These are phyloP conservation scores for Stevia rebaudiana DNA, from an alignment of 140 eudicot species.

Conservation along the genomic window DNA sequence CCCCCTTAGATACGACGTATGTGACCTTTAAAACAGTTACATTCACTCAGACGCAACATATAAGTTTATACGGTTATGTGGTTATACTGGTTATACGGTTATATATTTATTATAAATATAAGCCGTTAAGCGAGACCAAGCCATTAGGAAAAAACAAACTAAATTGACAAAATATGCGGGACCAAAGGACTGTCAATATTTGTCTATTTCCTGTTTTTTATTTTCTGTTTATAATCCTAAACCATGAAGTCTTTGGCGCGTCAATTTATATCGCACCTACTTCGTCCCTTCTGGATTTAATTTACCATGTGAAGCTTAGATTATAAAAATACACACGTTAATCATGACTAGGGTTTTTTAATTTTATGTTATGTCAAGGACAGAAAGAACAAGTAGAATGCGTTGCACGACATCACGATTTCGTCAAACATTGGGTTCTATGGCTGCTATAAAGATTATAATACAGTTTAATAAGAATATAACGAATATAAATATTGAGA, in stretches of 20 bases:
- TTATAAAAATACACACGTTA: neutral
- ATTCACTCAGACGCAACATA: too few relatives aligned
- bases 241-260: conserved; percentile 18
- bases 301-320: conserved; percentile 9
- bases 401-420: conserved; percentile 16
- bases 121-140: conserved; percentile 19
- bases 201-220: neutral
- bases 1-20: too few relatives aligned
- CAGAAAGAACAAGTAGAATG: neutral
- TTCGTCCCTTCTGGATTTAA: neutral
- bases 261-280: conserved; percentile 10
- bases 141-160: too few relatives aligned
- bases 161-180: too few relatives aligned
- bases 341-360: neutral
- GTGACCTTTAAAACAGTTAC: too few relatives aligned
- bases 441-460: conserved; percentile 11
- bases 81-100: too few relatives aligned
- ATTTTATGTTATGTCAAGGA: neutral
- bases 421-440: conserved; percentile 14
- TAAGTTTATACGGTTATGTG: too few relatives aligned
- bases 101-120: too few relatives aligned
- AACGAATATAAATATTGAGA: neutral
- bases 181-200: neutral
- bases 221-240: neutral
- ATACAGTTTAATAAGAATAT: neutral